These are phyloP conservation scores for Hypoxylon lienhwacheense DNA, from an alignment of 495 filamentous ascomycete genomes.

Conservation along the genomic window DNA sequence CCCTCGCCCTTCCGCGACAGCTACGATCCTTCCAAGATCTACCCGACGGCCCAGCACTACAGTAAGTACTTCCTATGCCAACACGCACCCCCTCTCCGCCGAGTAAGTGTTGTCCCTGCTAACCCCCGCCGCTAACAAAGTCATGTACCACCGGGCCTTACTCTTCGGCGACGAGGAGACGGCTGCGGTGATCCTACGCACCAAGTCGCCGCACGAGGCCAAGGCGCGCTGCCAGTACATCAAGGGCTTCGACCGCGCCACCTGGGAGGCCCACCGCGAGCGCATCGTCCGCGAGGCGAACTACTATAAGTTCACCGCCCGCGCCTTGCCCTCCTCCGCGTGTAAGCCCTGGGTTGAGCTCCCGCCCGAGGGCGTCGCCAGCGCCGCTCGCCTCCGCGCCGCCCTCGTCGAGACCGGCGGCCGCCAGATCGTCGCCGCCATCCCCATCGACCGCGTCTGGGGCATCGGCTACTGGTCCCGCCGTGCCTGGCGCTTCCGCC, in stretches of 20 bases:
- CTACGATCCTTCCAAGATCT: not conserved
- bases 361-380: not conserved
- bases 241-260: not conserved
- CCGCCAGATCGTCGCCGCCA: not conserved
- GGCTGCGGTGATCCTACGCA: not conserved
- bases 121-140: no score
- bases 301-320: not conserved
- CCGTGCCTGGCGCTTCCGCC: not conserved
- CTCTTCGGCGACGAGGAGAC: not conserved
- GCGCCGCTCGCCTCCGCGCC: not conserved
- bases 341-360: not conserved
- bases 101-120: no score
- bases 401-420: not conserved
- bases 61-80: no score
- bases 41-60: slow-evolving; percentile 1
- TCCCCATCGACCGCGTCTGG: not conserved
- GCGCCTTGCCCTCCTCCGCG: not conserved
- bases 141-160: not conserved
- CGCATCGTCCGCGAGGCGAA: not conserved
- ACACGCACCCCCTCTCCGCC: no score
- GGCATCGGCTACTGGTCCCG: not conserved
- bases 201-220: not conserved
- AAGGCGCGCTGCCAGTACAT: not conserved
- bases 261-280: not conserved
- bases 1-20: not conserved